Conservation (phyloP, 306 rosid species). For the Herpetospermum pedunculosum region DNA sequence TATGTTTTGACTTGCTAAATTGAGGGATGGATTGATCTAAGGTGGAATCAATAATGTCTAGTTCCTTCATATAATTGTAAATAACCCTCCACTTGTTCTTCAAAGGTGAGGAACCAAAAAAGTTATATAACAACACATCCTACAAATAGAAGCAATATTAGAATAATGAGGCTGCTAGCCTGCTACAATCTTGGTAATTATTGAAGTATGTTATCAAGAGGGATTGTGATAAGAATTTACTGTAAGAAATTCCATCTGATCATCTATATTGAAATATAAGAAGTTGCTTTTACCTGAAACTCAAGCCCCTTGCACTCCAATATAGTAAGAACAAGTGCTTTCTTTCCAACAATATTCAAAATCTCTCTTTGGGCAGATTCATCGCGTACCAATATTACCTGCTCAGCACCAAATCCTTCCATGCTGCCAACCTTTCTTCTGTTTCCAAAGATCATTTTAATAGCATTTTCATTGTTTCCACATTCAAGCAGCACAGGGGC, state of each 20-base stretch:
- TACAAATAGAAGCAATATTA: background rate
- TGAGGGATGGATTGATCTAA: conserved; percentile 15
- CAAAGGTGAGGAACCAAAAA: conserved; percentile 54
- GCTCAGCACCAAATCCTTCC: conserved; percentile 78
- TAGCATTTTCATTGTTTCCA: conserved; percentile 42
- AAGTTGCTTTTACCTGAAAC: conserved; percentile 43
- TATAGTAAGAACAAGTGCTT: conserved; percentile 65
- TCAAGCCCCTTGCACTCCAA: conserved; percentile 86
- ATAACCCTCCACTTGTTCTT: conserved; percentile 62
- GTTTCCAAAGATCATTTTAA: conserved; percentile 54
- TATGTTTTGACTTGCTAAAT: conserved; percentile 47
- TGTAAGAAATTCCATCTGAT: too few relatives aligned
- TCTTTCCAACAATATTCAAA: conserved; percentile 38
- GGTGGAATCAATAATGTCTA: conserved; percentile 30
- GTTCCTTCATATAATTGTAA: conserved; percentile 51
- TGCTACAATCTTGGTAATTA: background rate
- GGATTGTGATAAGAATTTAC: too few relatives aligned
- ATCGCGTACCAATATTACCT: conserved; percentile 72
- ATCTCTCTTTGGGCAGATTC: conserved; percentile 37
- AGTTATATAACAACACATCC: conserved; percentile 70
- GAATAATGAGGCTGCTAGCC: background rate
- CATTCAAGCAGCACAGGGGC: conserved; percentile 52
- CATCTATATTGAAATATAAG: too few relatives aligned
- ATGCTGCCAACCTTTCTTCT: conserved; percentile 17
- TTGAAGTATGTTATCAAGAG: background rate